These are phyloP conservation scores for Astragalus glycyphyllos DNA, from an alignment of 306 rosid genomes.

Conservation along the genomic window DNA sequence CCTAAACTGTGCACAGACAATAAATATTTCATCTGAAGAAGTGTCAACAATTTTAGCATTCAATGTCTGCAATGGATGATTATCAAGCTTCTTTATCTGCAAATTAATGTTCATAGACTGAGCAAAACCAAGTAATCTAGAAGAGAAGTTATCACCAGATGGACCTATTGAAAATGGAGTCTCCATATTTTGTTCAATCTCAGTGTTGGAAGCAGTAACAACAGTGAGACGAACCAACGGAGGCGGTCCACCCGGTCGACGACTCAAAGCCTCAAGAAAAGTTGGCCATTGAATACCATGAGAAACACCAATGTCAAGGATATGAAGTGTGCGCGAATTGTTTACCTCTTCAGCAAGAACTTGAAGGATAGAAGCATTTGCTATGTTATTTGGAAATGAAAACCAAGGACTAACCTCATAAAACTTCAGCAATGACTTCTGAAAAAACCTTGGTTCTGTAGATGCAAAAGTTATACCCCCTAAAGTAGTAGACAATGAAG, in stretches of 20 bases:
- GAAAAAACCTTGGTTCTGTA: slow-evolving; percentile 70
- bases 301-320: slow-evolving; percentile 92
- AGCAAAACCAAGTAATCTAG: slow-evolving; percentile 75
- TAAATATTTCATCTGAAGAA: slow-evolving; percentile 60
- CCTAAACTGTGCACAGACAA: slow-evolving; percentile 86
- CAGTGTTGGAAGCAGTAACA: slow-evolving; percentile 52
- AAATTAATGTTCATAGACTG: slow-evolving; percentile 69
- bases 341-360: slow-evolving; percentile 60
- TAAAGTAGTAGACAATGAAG: slow-evolving; percentile 48
- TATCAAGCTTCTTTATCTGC: slow-evolving; percentile 69
- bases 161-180: slow-evolving; percentile 78
- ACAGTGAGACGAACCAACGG: slow-evolving; percentile 78
- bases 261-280: slow-evolving; percentile 81
- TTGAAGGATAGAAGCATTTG: slow-evolving; percentile 85
- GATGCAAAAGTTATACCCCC: slow-evolving; percentile 62
- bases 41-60: slow-evolving; percentile 51
- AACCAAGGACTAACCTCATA: slow-evolving; percentile 96
- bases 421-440: slow-evolving; percentile 73
- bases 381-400: slow-evolving; percentile 80
- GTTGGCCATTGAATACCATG: slow-evolving; percentile 97
- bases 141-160: slow-evolving; percentile 68
- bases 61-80: slow-evolving; percentile 55
- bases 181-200: slow-evolving; percentile 54
- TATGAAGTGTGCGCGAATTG: slow-evolving; percentile 58
- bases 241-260: slow-evolving; percentile 86